These are phyloP conservation scores for Mycena polygramma DNA, from an alignment of 768 basidiomycete species.

Conservation along the genomic window DNA sequence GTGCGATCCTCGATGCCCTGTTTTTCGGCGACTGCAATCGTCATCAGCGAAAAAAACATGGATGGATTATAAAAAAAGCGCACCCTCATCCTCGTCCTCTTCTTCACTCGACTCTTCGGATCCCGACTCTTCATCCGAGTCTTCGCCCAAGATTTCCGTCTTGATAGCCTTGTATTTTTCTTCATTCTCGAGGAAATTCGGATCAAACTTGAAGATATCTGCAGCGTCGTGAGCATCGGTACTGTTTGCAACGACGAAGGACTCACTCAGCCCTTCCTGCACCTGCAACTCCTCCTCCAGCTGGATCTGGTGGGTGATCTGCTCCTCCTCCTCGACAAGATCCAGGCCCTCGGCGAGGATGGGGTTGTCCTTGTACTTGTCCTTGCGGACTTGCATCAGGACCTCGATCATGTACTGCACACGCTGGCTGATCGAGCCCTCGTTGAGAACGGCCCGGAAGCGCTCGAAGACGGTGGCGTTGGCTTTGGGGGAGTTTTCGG, in stretches of 20 bases:
- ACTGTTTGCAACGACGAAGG: background rate
- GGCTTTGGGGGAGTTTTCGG: conserved; percentile 94
- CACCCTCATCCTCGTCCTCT: conserved; percentile 66
- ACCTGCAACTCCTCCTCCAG: conserved; percentile 95
- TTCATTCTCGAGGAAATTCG: conserved; percentile 90
- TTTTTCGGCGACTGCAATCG: conserved; percentile 70
- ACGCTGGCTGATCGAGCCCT: conserved; percentile 93
- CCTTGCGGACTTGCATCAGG: conserved; percentile 98
- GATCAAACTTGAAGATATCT: conserved; percentile 97
- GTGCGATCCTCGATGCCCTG: conserved; percentile 95
- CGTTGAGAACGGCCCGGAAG: conserved; percentile 96
- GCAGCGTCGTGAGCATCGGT: conserved; percentile 9
- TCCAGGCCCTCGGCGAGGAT: conserved; percentile 94
- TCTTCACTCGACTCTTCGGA: conserved; percentile 77
- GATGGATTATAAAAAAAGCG: conserved; percentile 4
- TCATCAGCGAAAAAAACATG: conserved; percentile 11
- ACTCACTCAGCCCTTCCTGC: conserved; percentile 93
- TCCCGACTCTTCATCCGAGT: conserved; percentile 79
- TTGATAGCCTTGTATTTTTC: conserved; percentile 95
- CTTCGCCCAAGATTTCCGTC: conserved; percentile 93
- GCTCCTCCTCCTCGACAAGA: conserved; percentile 97
- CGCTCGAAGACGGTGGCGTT: conserved; percentile 95
- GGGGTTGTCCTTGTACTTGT: conserved; percentile 99
- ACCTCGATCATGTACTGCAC: conserved; percentile 99
- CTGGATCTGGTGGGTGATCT: conserved; percentile 94